Evolutionary conservation across 768 basidiomycete species (phyloP), one percentile per base, ranked within the genome.

Genomic region (Mycena indigotica): DNA sequence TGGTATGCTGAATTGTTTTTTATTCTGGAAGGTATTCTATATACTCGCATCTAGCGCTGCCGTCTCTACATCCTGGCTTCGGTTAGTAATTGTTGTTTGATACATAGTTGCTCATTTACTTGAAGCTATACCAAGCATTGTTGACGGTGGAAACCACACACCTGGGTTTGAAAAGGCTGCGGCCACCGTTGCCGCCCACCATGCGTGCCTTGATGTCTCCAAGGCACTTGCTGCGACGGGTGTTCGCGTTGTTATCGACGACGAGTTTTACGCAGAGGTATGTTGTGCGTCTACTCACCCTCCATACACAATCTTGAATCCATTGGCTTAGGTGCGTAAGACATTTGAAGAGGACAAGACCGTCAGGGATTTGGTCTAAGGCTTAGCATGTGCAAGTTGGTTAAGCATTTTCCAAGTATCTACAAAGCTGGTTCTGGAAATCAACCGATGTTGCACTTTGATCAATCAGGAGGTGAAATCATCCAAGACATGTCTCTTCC

Each of bases 81-180:
- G 81, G 87, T 85, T 61, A 13, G 73, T 59, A 23, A 29, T 46
- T 35, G 32, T 35, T 23, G n/a, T 12, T 35, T 16, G 29, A 26
- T 56, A 57, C 49, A 29, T 38, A 24, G 5, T 25, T 48, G 19
- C 5, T 17, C 25, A 8, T 29, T 38, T 24, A 23, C 56, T 21
- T 17, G 23, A 32, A 91, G 91, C 88, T 12, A 93, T 93, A 39
- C 92, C 91, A 3, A 91, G 88, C 0, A 75, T 84, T 21, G 68
- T 74, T 0, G 78, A 84, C 61, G 91, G 90, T 12, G 90, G 90
- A 6, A 93, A 93, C 65, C 92, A 93, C 63, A 93, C 92, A 0
- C 73, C 72, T 2, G 84, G 74, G 13, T 93, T 93, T 67, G 73
- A 82, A n/a, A 71, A 81, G 19, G 74, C 89, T 0, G 89, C 89